These are phyloP conservation scores for Anthracocystis panici-leucophaei DNA, from an alignment of 1,284 basidiomycete genomes.

Conservation along the genomic window DNA sequence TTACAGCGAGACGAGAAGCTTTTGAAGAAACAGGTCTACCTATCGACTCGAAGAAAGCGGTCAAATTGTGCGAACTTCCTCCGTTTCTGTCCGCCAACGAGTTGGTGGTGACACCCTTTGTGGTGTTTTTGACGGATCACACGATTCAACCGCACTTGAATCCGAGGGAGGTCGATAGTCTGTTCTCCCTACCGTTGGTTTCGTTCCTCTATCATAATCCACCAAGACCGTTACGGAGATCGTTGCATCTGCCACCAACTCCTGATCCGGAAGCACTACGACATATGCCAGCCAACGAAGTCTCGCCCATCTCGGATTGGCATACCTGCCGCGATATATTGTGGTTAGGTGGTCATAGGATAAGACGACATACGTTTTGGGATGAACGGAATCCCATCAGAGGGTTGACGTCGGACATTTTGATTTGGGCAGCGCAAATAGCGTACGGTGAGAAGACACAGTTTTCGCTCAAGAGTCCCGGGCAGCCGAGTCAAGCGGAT, in stretches of 20 bases:
- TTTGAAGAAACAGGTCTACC: constrained; percentile 66
- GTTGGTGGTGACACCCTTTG: constrained; percentile 65
- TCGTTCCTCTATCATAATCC: constrained; percentile 62
- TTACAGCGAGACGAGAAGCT: constrained; percentile 62
- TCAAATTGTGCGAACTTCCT: constrained; percentile 59
- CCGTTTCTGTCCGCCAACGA: constrained; percentile 66
- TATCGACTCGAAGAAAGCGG: constrained; percentile 44
- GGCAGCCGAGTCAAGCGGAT: constrained; percentile 51
- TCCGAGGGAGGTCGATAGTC: constrained; percentile 55
- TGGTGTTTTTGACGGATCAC: constrained; percentile 56
- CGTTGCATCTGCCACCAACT: constrained; percentile 34
- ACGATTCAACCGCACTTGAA: constrained; percentile 52
- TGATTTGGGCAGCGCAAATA: constrained; percentile 58
- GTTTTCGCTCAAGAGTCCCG: constrained; percentile 27
- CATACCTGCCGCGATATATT: constrained; percentile 62
- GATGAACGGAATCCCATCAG: constrained; percentile 64
- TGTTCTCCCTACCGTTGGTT: constrained; percentile 62
- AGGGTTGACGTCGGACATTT: constrained; percentile 63
- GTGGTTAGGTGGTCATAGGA: constrained; percentile 56
- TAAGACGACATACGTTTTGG: constrained; percentile 64
- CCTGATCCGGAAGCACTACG: constrained; percentile 39
- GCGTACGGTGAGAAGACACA: constrained; percentile 48
- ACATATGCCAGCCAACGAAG: constrained; percentile 52
- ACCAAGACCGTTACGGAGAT: constrained; percentile 22
- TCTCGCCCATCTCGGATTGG: constrained; percentile 61